Base-by-base conservation (phyloP, 805 yeast species). In the Starmerella sp. region DNA sequence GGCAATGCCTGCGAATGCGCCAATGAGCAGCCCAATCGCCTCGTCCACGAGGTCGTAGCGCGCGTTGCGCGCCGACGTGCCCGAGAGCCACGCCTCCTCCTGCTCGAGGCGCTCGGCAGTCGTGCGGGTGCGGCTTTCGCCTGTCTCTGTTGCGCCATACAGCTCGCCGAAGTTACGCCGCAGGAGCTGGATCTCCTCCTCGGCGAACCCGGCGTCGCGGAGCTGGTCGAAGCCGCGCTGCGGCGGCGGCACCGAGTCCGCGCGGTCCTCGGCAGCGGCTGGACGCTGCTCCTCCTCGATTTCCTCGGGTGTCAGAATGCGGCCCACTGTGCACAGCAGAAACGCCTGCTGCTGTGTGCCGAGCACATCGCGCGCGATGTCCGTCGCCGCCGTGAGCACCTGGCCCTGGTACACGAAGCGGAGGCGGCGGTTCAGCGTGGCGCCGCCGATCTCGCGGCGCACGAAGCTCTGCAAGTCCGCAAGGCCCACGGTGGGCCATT, bases 401-500 rank as follows among this genome's bases (percentile, higher is more conserved):
- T 34, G 49, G 37, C 49, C 49, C 17, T 46, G 49, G 35, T 46
- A 46, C 8, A 46, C 30, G 49, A 46, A 46, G 31, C 49, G 49
- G 11, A 46, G 49, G 22, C 49, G 38, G 22, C 49, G 49, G n/a
- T 46, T 46, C 39, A 46, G 22, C 9, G 49, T 46, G 6, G 49
- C 39, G 39, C 49, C 49, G 17, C 49, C 49, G 31, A 46, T 34
- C n/a, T 46, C 39, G 10, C 34, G 39, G 30, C 49, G 49, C 30
- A 46, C 49, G 39, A 46, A 46, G 30, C 15, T 28, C 30, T 46
- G 49, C 30, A 46, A 30, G 39, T 46, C 49, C 30, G 10, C n/a
- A 4, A 46, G 39, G 30, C 10, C 34, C 29, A 46, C 37, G 30
- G 49, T 3, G n/a, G 49, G 31, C 30, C 14, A 32, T 46, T 32